A percentile compares a stretch with the other conserved stretches of the same genome.
phyloP scores from a whole-genome alignment of 73 alveolate species.

The Halteria grandinella region DNA sequence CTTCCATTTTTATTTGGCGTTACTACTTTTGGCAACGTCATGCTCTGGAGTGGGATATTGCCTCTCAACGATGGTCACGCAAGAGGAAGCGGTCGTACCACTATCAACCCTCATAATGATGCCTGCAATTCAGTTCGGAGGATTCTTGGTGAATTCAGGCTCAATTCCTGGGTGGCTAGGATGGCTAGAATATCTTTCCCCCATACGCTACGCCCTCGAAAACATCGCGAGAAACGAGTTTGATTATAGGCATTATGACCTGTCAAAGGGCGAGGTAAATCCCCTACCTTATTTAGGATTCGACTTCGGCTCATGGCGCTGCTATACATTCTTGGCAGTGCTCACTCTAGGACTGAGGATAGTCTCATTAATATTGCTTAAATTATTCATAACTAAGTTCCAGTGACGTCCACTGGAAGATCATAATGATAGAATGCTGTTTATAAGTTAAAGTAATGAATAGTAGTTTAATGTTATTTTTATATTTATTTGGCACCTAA shows the following conservation, averaged over 20 bases:
- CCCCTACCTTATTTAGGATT: background rate
- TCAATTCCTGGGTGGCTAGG: conserved; percentile 62
- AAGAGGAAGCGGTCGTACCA: conserved; percentile 58
- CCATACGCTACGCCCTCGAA: conserved; percentile 74
- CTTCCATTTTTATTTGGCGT: conserved; percentile 16
- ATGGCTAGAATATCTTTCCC: conserved; percentile 79
- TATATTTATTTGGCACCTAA: too few species aligned
- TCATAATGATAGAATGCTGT: too few species aligned
- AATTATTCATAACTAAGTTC: background rate
- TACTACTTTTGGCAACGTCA: background rate
- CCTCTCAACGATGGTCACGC: conserved; percentile 61
- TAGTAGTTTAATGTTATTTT: too few species aligned
- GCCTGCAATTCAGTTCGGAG: conserved; percentile 76
- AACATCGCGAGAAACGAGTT: conserved; percentile 73
- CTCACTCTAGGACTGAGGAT: background rate
- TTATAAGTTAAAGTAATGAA: too few species aligned
- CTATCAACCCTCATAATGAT: conserved; percentile 57
- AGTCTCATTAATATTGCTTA: background rate
- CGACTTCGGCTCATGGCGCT: background rate
- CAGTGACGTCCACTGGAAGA: too few species aligned
- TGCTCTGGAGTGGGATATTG: conserved; percentile 62
- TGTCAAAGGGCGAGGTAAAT: background rate
- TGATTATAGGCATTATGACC: conserved; percentile 11
- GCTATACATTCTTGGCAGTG: background rate
- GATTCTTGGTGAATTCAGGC: conserved; percentile 66